Evolutionary conservation across 2,329 filamentous ascomycete species (phyloP), one percentile per base, ranked within the genome.

Genomic region (Pseudogymnoascus sp.): DNA sequence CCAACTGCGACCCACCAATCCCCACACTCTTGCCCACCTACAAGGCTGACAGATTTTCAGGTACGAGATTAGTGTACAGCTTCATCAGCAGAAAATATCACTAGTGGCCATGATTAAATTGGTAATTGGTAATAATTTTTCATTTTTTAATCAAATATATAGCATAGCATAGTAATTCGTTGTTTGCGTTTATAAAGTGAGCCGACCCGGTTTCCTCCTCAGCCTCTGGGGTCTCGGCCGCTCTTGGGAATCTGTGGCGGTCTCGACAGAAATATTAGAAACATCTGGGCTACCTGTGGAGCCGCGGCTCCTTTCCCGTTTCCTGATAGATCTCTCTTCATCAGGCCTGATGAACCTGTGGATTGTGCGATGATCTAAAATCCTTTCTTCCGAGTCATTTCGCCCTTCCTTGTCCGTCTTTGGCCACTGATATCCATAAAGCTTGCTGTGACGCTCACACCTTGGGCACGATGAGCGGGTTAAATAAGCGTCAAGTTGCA

Each of bases 351-450:
- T 77, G 71, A 96, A 97, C 0, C 93, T 88, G 75, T 97, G 90
- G 3, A 98, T 83, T 0, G 83, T 87, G n/a, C 93, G 83, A 73
- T 97, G 93, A 73, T 98, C 93, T 65, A 95, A 81, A 0, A 75
- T 68, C 8, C 86, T 78, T 73, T 87, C 83, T 69, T 89, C 86
- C 64, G 84, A 87, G 73, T 98, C 95, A 19, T 83, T 76, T 14
- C 85, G 85, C 0, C 90, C 90, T 25, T 89, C 86, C 67, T 83
- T 89, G 65, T 96, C 90, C 0, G 95, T 98, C 79, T 99, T 97
- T 5, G 95, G 95, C 95, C 95, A 99, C 64, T 89, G 82, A 73
- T 90, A 97, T 0, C 96, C 96, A 74, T 98, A 99, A 0, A 99
- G 79, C 78, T 96, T 98, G 14, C 90, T 96, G 73, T 99, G 95